Percentiles rank a stretch among this genome's conserved stretches.
Evolutionary conservation across 805 yeast genomes (phyloP).

Genomic region (Saturnispora halmiae): DNA sequence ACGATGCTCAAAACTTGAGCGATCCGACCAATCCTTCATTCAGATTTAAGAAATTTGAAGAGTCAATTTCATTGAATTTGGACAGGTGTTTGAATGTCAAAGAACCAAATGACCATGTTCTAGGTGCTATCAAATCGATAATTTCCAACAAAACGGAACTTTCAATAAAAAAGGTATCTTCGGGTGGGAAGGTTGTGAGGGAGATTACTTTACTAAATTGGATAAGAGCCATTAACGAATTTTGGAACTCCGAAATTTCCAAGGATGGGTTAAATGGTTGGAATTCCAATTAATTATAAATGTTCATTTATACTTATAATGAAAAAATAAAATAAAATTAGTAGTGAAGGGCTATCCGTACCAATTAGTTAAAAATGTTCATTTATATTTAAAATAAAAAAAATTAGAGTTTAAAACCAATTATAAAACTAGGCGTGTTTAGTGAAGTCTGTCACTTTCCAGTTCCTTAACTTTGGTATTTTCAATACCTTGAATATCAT

Average conservation of each 20-base stretch:
- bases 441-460: slow-evolving; percentile 2
- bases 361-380: too few relatives aligned
- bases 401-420: too few relatives aligned
- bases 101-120: slow-evolving; percentile 15
- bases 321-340: too few relatives aligned
- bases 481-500: neutral
- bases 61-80: slow-evolving; percentile 15
- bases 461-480: neutral
- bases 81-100: slow-evolving; percentile 15
- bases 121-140: slow-evolving; percentile 13
- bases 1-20: neutral
- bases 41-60: slow-evolving; percentile 20
- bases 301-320: neutral
- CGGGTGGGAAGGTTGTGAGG: slow-evolving; percentile 11
- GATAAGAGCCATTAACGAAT: slow-evolving; percentile 18
- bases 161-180: slow-evolving; percentile 8
- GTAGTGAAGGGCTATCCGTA: too few relatives aligned
- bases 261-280: slow-evolving; percentile 25
- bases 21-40: slow-evolving; percentile 5
- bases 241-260: slow-evolving; percentile 13
- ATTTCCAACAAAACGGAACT: slow-evolving; percentile 9
- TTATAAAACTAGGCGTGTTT: neutral
- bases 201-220: slow-evolving; percentile 18
- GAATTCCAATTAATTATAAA: slow-evolving; percentile 13
- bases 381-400: too few relatives aligned